Base-by-base conservation (phyloP, 169 alveolate species). In the Plasmodium falciparum region DNA sequence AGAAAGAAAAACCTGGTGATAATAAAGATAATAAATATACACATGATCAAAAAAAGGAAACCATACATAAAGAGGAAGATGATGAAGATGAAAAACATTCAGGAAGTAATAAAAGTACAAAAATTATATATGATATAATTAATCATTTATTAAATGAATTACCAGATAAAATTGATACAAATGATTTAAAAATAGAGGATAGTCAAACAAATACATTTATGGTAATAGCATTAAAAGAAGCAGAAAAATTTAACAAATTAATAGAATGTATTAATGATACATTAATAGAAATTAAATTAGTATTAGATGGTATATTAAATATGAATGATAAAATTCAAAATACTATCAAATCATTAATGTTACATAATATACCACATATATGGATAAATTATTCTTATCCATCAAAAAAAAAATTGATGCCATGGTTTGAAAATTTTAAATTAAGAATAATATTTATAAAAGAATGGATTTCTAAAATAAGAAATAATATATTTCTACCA, bases 61-160 rank as follows among this genome's bases (percentile, higher is more conserved):
- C 20, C 6, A 39, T 39, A 5, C 47, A 5, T 39, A 17, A n/a
- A 17, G 20, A 74, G 11, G 89, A 76, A 76, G 72, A 67, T 45
- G 59, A 49, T 47, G 95, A 92, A 22, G 88, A 93, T 15, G 95
- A 93, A 43, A 91, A 89, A 29, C 88, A 92, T 49, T 90, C 91
- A 45, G 96, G 94, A 20, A 94, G 96, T 20, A 91, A 92, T 52
- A 93, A 95, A 78, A 94, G 95, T 80, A 97, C 93, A 39, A 98
- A 95, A 47, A 88, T 94, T 12, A 96, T 97, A 86, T 90, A 92
- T 75, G 97, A 94, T 24, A 76, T 95, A 49, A 96, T 97, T 13
- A 95, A 94, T 29, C 91, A 93, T 58, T 95, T 95, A 92, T 71
- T 95, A 33, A 97, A 88, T 62, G 91, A 93, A 58, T 83, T 97